A percentile compares a stretch with the other conserved stretches of the same genome.
Conservation (phyloP, 306 rosid species). For the Crataegus laevigata region DNA sequence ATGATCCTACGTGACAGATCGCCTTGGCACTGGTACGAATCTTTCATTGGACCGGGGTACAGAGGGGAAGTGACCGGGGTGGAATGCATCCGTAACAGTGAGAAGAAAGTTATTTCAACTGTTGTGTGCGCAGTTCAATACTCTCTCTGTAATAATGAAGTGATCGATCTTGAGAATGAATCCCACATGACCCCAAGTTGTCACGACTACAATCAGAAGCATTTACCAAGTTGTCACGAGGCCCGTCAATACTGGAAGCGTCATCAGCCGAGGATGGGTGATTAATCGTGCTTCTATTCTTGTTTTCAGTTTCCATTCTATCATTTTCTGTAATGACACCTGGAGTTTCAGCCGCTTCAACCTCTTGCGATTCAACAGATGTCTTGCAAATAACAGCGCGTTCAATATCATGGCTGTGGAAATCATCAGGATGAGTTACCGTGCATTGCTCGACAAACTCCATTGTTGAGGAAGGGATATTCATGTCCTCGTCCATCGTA, state of each 20-base stretch:
- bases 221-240: not conserved
- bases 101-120: no score
- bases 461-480: conserved; percentile 20
- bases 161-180: no score
- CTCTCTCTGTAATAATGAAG: no score
- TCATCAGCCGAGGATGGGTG: not conserved
- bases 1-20: no score
- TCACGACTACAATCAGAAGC: no score
- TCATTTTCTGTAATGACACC: conserved; percentile 15
- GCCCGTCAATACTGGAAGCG: not conserved
- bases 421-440: conserved; percentile 21
- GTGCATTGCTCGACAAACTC: conserved; percentile 33
- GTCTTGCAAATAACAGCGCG: not conserved
- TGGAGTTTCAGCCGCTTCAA: conserved; percentile 18
- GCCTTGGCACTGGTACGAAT: no score
- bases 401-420: conserved; percentile 4
- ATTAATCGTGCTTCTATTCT: not conserved
- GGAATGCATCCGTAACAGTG: no score
- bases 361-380: conserved; percentile 7
- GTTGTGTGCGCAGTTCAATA: no score
- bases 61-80: no score
- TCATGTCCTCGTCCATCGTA: no score
- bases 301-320: conserved; percentile 1
- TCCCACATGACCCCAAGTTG: no score
- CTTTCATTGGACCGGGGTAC: no score